Percentiles rank a stretch among this genome's conserved stretches.
These are phyloP conservation scores for Salix udensis DNA, from an alignment of 345 rosid species.

Conservation along the genomic window DNA sequence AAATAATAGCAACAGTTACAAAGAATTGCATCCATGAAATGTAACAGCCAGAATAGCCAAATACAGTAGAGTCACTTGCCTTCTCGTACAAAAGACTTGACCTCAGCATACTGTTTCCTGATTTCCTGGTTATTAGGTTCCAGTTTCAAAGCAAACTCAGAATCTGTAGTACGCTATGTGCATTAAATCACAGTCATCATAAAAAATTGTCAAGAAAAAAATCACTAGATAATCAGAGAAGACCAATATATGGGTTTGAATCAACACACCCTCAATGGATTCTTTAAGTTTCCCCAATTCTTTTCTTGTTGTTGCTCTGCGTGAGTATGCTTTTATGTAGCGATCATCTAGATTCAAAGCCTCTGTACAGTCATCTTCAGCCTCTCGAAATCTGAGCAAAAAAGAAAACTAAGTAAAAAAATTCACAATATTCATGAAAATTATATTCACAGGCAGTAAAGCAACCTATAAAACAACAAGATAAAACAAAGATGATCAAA, in stretches of 20 bases:
- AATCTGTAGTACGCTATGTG: slow-evolving; percentile 55
- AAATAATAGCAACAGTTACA: slow-evolving; percentile 2
- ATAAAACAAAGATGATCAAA: background rate
- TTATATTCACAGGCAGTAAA: too few relatives aligned
- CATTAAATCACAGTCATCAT: slow-evolving; percentile 17
- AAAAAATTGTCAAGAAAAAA: background rate
- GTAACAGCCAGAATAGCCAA: background rate
- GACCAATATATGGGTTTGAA: background rate
- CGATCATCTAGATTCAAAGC: slow-evolving; percentile 85
- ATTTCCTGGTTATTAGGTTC: slow-evolving; percentile 86
- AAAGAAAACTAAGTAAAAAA: background rate
- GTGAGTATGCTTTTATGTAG: slow-evolving; percentile 83
- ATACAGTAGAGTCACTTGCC: slow-evolving; percentile 31
- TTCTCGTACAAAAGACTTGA: slow-evolving; percentile 65
- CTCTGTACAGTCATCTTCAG: slow-evolving; percentile 92
- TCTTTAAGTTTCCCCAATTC: slow-evolving; percentile 70
- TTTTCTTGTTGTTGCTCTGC: slow-evolving; percentile 84
- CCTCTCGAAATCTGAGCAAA: slow-evolving; percentile 59
- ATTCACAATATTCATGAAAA: background rate
- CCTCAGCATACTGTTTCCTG: slow-evolving; percentile 70
- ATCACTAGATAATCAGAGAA: background rate
- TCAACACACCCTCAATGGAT: slow-evolving; percentile 63
- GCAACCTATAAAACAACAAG: background rate
- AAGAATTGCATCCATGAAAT: background rate
- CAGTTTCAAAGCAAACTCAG: slow-evolving; percentile 75